A percentile compares a stretch with the other conserved stretches of the same genome.
Evolutionary conservation across 169 alveolate genomes (phyloP).

Genomic region (Plasmodium falciparum): DNA sequence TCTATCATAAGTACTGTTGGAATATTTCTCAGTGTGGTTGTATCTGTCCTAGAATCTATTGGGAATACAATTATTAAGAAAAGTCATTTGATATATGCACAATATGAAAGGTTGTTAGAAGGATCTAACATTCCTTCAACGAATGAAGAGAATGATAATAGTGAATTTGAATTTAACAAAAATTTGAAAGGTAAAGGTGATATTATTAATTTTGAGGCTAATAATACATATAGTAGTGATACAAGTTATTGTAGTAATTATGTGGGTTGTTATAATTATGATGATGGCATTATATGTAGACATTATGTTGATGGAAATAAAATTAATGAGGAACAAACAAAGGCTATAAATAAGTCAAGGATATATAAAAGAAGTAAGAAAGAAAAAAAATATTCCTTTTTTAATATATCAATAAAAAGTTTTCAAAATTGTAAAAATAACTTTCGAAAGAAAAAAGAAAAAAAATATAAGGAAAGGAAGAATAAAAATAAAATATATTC

Average conservation of each 20-base stretch:
- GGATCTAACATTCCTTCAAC: background rate
- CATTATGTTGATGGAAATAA: background rate
- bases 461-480: background rate
- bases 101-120: constrained; percentile 34
- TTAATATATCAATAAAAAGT: constrained; percentile 33
- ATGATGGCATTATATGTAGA: background rate
- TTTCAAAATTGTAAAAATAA: constrained; percentile 14
- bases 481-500: constrained; percentile 3
- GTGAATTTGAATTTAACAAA: background rate
- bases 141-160: background rate
- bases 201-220: too few relatives aligned
- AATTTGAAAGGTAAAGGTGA: background rate
- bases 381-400: constrained; percentile 19
- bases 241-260: too few relatives aligned
- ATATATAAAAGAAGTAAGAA: background rate
- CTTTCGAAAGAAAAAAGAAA: too few relatives aligned
- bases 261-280: too few relatives aligned
- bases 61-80: constrained; percentile 26
- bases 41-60: constrained; percentile 24
- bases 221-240: too few relatives aligned
- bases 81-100: constrained; percentile 31
- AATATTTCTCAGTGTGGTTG: constrained; percentile 13
- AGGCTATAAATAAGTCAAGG: too few relatives aligned
- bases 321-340: background rate
- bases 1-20: constrained; percentile 3